Conservation (phyloP, 768 basidiomycete species). For the Russula compacta region DNA sequence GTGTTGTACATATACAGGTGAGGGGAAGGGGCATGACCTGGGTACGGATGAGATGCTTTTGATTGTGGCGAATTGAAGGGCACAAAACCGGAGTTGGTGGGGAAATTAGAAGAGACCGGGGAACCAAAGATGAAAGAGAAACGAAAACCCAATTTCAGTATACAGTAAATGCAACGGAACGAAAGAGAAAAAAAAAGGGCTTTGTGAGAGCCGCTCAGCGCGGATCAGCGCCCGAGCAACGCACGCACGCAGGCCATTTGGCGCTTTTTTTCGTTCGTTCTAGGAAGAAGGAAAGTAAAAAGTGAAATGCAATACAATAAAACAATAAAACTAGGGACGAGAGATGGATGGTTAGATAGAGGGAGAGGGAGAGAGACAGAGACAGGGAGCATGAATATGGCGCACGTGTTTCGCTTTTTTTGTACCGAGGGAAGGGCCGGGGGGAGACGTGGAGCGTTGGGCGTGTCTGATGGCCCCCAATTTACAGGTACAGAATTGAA, state of each 20-base stretch:
- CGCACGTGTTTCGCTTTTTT: too few species aligned
- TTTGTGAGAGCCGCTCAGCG: background rate
- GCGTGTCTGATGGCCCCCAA: too few species aligned
- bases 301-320: background rate
- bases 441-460: too few species aligned
- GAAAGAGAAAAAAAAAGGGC: too few species aligned
- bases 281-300: background rate
- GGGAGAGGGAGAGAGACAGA: too few species aligned
- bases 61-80: too few species aligned
- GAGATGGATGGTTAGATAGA: background rate
- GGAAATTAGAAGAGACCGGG: background rate
- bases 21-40: background rate
- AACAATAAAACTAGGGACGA: background rate
- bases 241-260: background rate
- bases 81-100: background rate
- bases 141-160: background rate
- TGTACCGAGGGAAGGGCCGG: too few species aligned
- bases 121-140: background rate
- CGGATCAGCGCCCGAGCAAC: background rate
- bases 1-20: background rate
- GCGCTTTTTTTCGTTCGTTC: background rate
- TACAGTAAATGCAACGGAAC: background rate
- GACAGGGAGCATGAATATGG: too few species aligned
- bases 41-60: background rate
- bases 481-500: too few species aligned